A percentile compares a stretch with the other conserved stretches of the same genome.
phyloP scores from a whole-genome alignment of 2,329 filamentous ascomycete species.

The Hypoxylon sp. region DNA sequence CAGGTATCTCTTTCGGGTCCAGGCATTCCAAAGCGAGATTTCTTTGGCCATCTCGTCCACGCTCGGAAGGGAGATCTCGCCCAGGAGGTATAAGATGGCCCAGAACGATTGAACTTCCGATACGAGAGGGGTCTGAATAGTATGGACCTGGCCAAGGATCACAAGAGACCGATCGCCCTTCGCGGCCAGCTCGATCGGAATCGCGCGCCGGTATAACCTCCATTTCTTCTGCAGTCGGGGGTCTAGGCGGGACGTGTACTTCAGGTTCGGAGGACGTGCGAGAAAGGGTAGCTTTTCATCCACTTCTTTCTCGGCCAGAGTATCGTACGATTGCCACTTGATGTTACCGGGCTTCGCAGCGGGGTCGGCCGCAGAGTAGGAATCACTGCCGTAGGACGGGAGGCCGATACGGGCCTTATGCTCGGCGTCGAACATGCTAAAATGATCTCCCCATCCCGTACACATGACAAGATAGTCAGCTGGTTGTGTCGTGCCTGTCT shows the following conservation, averaged over 20 bases:
- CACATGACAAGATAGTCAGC: constrained; percentile 38
- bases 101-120: constrained; percentile 46
- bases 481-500: constrained; percentile 24
- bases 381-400: too few species aligned
- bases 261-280: constrained; percentile 19
- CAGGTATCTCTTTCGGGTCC: constrained; percentile 46
- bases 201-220: constrained; percentile 41
- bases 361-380: too few species aligned
- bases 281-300: constrained; percentile 32
- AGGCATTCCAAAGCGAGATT: constrained; percentile 44
- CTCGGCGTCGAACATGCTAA: too few species aligned
- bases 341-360: too few species aligned
- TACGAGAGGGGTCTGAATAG: constrained; percentile 41
- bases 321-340: too few species aligned
- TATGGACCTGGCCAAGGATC: constrained; percentile 46
- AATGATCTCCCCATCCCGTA: too few species aligned
- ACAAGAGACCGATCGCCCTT: constrained; percentile 45
- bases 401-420: too few species aligned
- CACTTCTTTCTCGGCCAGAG: constrained; percentile 29
- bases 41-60: constrained; percentile 43
- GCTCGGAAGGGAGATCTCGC: constrained; percentile 36
- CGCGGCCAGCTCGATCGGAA: constrained; percentile 38
- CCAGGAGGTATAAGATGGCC: constrained; percentile 43
- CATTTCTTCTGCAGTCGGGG: too few species aligned
- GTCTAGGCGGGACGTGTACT: too few species aligned